Percentiles rank a stretch among this genome's conserved stretches.
Conservation (phyloP, 352 stramenopile species). For the Thalassiosira mediterranea region DNA sequence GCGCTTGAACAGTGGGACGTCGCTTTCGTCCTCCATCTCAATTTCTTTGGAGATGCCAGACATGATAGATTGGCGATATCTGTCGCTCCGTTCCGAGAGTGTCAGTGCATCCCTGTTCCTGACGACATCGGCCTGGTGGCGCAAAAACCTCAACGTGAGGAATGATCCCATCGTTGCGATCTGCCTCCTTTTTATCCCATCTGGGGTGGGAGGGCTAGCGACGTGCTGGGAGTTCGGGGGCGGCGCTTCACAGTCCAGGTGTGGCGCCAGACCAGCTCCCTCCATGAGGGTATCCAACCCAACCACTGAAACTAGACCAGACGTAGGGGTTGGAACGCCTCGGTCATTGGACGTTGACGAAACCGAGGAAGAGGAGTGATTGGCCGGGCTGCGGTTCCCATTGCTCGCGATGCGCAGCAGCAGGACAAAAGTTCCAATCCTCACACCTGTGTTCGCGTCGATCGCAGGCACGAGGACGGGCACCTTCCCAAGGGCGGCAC, state of each 20-base stretch:
- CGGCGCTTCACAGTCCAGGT: constrained; percentile 48
- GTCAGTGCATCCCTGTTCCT: constrained; percentile 48
- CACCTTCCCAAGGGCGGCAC: constrained; percentile 33
- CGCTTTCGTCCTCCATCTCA: constrained; percentile 29
- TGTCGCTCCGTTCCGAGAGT: constrained; percentile 51
- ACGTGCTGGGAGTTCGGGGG: constrained; percentile 16
- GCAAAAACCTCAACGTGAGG: constrained; percentile 60
- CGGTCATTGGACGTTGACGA: too few relatives aligned
- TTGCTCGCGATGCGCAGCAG: constrained; percentile 27
- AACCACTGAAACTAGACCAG: constrained; percentile 61
- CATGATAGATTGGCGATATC: constrained; percentile 60
- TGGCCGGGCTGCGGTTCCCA: constrained; percentile 12
- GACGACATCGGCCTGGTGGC: constrained; percentile 54
- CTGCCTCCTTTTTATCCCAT: constrained; percentile 56
- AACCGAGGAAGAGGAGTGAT: background rate
- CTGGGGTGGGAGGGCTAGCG: constrained; percentile 3
- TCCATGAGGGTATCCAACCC: constrained; percentile 64
- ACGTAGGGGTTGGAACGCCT: too few relatives aligned
- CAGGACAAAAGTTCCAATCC: constrained; percentile 42
- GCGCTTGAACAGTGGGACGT: constrained; percentile 52
- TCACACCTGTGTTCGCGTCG: constrained; percentile 38
- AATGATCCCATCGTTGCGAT: constrained; percentile 80
- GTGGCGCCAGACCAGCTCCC: constrained; percentile 46
- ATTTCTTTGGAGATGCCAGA: constrained; percentile 21
- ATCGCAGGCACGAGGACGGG: constrained; percentile 39